Base-by-base conservation (phyloP, 2,329 filamentous ascomycete species). In the Monosporascus ibericus region DNA sequence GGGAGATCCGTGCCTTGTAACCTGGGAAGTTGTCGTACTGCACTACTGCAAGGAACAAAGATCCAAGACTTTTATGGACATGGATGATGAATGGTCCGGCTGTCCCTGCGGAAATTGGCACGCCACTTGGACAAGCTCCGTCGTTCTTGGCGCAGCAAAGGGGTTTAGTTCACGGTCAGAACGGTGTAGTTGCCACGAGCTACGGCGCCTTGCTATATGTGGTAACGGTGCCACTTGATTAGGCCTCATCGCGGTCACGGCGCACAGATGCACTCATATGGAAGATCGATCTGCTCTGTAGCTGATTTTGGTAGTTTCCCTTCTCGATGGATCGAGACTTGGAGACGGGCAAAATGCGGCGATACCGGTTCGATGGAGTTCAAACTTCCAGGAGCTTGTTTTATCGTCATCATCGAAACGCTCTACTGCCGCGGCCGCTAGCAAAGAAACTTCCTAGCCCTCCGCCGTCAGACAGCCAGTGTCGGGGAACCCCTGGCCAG, bases 41-140 rank as follows among this genome's bases (percentile, higher is more conserved):
- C 9, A 27, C 48, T 50, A 50, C 48, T 50, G 48, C 48, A 50
- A 50, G 48, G 39, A 50, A 50, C 48, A 50, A 49, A 49, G 6
- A 44, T 15, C 20, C 40, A 44, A 25, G 40, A 20, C n/a, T 14
- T 20, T 24, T 44, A 7, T 46, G 24, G 14, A 30, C 42, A 25
- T 25, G 42, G 42, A 30, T 30, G 24, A 8, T 46, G 6, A 46
- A 46, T 46, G 14, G 22, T 17, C 42, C 42, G 42, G 42, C 42
- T 46, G 6, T 30, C 20, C 22, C 40, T 46, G 42, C 17, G 42
- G 42, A 46, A 46, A 46, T 46, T 46, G 42, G 42, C 42, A 46
- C 17, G 42, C 42, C 42, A 46, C 42, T 7, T 46, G 24, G 24
- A 14, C 24, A 8, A 30, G 9, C 42, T 30, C 24, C 11, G 22